Evolutionary conservation across 306 rosid species (phyloP), one percentile per base, ranked within the genome.

Genomic region (Citrullus amarus): DNA sequence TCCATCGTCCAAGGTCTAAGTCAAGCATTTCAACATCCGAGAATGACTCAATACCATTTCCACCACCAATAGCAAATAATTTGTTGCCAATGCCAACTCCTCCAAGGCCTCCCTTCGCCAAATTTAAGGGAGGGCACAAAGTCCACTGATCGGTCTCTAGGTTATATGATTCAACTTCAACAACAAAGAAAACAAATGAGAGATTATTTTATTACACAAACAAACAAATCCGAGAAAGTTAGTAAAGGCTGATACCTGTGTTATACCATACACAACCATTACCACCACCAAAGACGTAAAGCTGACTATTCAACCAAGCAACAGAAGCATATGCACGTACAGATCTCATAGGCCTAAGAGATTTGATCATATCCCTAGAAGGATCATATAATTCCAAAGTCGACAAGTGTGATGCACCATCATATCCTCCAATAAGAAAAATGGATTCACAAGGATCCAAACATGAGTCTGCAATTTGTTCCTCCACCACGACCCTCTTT

Each of bases 81-180:
- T 85, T 84, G 50, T 83, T 63, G 77, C 79, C 86, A 55, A 82
- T 54, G 79, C 81, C 81, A 79, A 86, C 88, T 82, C 82, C 88
- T 65, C 89, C 85, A 51, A 90, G 86, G 80, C 97, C 89, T 68
- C 98, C 98, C 82, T 87, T 95, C 80, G 72, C 83, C 80, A 83
- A 79, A 82, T 79, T 87, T 82, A 95, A 51, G 44, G 97, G 82
- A 83, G 98, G 97, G 75, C 91, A 28, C 73, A 32, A 13, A 25
- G 91, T 88, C 99, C 98, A 92, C 69, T 79, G 82, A 59, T 90
- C 88, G 57, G 41, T 59, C 77, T 66, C 60, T 20, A 85, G 90
- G 78, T 80, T 81, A 82, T 88, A 92, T 5, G 93, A 92, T 82
- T 91, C 97, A 77, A 92, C 99, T 95, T 78, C 83, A 84, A 84